Conservation (phyloP, 1,139 yeast genomes). For the Magnusiomyces fungicola region DNA sequence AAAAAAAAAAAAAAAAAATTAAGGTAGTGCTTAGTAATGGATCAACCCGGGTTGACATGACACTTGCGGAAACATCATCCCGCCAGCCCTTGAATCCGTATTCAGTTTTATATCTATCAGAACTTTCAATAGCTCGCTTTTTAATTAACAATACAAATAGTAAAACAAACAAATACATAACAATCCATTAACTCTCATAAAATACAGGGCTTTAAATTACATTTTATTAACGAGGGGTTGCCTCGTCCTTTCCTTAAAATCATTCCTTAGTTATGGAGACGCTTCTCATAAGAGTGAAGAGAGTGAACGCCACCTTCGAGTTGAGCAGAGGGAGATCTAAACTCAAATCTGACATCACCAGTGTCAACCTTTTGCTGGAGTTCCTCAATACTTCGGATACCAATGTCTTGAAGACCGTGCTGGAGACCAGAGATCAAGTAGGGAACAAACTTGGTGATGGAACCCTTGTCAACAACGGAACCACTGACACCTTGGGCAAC, state of each 20-base stretch:
- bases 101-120: no score
- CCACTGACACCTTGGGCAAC: slow-evolving; percentile 99
- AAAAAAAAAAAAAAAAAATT: background rate
- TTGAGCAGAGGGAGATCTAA: slow-evolving; percentile 98
- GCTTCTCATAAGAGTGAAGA: slow-evolving; percentile 94
- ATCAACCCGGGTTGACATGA: no score
- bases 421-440: slow-evolving; percentile 92
- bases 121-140: no score
- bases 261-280: slow-evolving; percentile 65
- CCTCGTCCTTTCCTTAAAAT: background rate
- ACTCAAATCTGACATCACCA: slow-evolving; percentile 85
- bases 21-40: no score
- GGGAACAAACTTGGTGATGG: slow-evolving; percentile 87
- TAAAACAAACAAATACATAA: background rate
- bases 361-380: slow-evolving; percentile 57
- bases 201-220: no score
- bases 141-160: no score
- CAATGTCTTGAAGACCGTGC: slow-evolving; percentile 98
- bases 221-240: slow-evolving; percentile 5
- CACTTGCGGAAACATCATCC: no score
- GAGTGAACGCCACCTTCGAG: slow-evolving; percentile 98
- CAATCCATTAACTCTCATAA: background rate
- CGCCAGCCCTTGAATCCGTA: no score
- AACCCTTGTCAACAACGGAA: slow-evolving; percentile 94
- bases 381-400: slow-evolving; percentile 58